Conservation (phyloP, 352 stramenopile genomes). For the Peronosclerospora sorghi region DNA sequence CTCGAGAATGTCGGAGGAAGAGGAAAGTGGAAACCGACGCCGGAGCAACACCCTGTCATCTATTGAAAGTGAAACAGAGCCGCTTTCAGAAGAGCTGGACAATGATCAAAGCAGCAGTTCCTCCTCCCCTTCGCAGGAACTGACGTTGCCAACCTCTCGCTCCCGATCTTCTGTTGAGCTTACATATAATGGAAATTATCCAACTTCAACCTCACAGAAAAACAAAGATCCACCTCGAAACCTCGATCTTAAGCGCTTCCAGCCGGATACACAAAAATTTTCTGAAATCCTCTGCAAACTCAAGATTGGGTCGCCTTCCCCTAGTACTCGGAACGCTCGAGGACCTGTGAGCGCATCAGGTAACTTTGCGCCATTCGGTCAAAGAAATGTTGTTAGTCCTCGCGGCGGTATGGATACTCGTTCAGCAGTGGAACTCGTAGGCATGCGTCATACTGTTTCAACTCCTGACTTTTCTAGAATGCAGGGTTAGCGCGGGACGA, state of each 20-base stretch:
- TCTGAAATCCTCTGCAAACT: conserved; percentile 64
- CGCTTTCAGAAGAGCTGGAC: conserved; percentile 4
- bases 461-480: conserved; percentile 41
- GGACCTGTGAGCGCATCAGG: conserved; percentile 9
- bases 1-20: conserved; percentile 13
- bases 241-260: conserved; percentile 63
- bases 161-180: conserved; percentile 24
- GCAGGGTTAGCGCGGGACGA: conserved; percentile 17
- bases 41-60: conserved; percentile 28
- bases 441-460: conserved; percentile 53
- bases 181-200: conserved; percentile 12
- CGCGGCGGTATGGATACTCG: conserved; percentile 15
- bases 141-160: conserved; percentile 15
- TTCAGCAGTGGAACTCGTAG: conserved; percentile 24
- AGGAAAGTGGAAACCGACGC: conserved; percentile 12
- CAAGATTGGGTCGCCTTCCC: conserved; percentile 34
- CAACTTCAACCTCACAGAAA: conserved; percentile 5
- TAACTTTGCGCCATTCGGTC: conserved; percentile 21
- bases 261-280: conserved; percentile 64
- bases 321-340: conserved; percentile 20
- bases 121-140: conserved; percentile 16
- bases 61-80: conserved; percentile 17
- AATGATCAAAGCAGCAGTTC: conserved; percentile 11
- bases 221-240: conserved; percentile 20
- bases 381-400: conserved; percentile 11